Evolutionary conservation across 2,329 filamentous ascomycete species (phyloP), one percentile per base, ranked within the genome.

Genomic region (Alternaria tenuissima): DNA sequence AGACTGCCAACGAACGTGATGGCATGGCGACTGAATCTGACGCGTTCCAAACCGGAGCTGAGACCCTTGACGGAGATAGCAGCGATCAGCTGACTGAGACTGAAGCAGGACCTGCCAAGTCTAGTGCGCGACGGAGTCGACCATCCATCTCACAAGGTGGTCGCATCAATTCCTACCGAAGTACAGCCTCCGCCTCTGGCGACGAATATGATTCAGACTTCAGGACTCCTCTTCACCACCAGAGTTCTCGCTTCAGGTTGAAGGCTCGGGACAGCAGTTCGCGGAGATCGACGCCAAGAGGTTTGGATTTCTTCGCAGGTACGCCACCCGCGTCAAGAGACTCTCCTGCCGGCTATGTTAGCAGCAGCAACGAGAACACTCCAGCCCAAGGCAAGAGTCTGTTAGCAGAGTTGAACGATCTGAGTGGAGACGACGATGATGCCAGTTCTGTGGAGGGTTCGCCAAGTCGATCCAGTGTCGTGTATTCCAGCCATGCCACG

Each of bases 41-140:
- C 68, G 93, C 93, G 64, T 98, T 98, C 87, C 91, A 96, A 76
- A 97, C 94, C 4, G 93, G 92, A n/a, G 87, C 89, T 16, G 95
- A 98, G 75, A 88, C 84, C 62, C 80, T 89, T 64, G 84, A 83
- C 55, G 85, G 85, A 70, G 91, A 92, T 16, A 93, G 89, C 72
- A 91, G 88, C 57, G 92, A 93, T 62, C 91, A 93, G 67, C 83
- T 91, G 48, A 96, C 93, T 1, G 94, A 97, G 80, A 98, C 94
- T 0, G 94, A 97, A 76, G 86, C 84, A 54, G 81, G 70, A 7
- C 69, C 70, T 39, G 64, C 66, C 12, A 57, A 63, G 39, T 63
- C 68, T 16, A 72, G 68, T n/a, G 59, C 68, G 18, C 76, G 75
- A 48, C 64, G 59, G 30, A 82, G 80, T 65, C 76, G 80, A 30